Conservation (phyloP, 352 stramenopile genomes). For the Blastocystis hominis region DNA sequence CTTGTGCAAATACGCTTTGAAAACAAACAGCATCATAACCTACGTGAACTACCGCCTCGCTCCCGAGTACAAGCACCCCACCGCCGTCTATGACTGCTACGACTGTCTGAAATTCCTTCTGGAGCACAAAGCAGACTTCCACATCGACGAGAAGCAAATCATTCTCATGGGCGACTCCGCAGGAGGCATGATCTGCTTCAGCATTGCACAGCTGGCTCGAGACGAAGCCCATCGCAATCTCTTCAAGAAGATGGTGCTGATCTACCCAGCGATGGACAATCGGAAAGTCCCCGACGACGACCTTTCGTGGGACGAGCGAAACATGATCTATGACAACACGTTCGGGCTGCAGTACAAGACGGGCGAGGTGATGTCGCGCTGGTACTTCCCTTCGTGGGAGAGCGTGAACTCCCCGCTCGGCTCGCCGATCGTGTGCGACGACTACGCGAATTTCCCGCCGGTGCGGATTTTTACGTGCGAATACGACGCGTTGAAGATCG, state of each 20-base stretch:
- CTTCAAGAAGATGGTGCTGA: constrained; percentile 25
- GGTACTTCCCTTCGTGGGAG: background rate
- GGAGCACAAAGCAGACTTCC: background rate
- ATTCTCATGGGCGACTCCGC: constrained; percentile 33
- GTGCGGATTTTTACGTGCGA: constrained; percentile 22
- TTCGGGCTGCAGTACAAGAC: background rate
- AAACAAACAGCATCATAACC: constrained; percentile 2
- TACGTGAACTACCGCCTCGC: constrained; percentile 46
- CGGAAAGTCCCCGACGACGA: constrained; percentile 7
- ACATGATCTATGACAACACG: constrained; percentile 11
- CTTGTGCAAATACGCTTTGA: constrained; percentile 2
- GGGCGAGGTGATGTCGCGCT: background rate
- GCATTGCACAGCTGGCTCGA: background rate
- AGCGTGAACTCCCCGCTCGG: background rate
- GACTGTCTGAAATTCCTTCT: constrained; percentile 33
- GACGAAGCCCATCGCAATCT: constrained; percentile 12
- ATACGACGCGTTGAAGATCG: constrained; percentile 24
- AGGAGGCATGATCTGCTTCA: background rate
- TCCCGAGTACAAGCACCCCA: constrained; percentile 34
- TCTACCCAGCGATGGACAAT: constrained; percentile 38
- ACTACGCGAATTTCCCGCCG: background rate
- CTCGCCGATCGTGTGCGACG: background rate
- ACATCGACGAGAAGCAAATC: constrained; percentile 2
- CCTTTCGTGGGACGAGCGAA: constrained; percentile 1
- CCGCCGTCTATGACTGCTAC: constrained; percentile 23